Base-by-base conservation (phyloP, 2,329 filamentous ascomycete genomes). In the Neobulgaria alba region DNA sequence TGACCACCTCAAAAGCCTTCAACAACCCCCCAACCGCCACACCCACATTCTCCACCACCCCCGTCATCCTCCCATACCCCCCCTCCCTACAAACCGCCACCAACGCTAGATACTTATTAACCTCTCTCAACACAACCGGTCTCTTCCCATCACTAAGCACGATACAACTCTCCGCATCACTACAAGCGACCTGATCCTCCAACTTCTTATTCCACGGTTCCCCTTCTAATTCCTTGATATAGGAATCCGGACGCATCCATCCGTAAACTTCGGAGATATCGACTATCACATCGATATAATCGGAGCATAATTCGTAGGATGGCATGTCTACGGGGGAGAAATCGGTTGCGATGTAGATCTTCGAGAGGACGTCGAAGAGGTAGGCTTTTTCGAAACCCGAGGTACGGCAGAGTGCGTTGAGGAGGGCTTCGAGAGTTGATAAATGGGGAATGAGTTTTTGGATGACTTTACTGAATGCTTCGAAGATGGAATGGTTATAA, bases 351-450 rank as follows among this genome's bases (percentile, higher is more conserved):
- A 98, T 94, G 67, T 98, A 98, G 48, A 98, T 95, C 67, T 98
- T 98, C 65, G 86, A 94, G 53, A 94, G 76, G 7, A 96, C 89
- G 59, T 98, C 93, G 60, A 98, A 98, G 5, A 98, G 77, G 61
- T 98, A 98, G 3, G 89, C 90, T 65, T 98, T 98, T 61, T 96
- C 89, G 60, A 98, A 95, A 35, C 86, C 84, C 59, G 89, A 96
- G 10, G 87, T 92, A 46, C 85, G 86, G 66, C 87, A 93, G 31
- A 98, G 75, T 51, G 90, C 92, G 57, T 93, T 95, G 56, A 98
- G 82, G 63, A 98, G 77, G 37, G 88, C 84, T 64, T 98, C 92
- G 41, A 98, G 77, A 18, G 89, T 93, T 4, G 88, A 86, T 5
- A 98, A 75, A 47, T 94, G 85, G 1, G 92, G 90, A 38, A 98